Conservation (phyloP, 2,329 filamentous ascomycete species). For the Ceratocystis cubensis region DNA sequence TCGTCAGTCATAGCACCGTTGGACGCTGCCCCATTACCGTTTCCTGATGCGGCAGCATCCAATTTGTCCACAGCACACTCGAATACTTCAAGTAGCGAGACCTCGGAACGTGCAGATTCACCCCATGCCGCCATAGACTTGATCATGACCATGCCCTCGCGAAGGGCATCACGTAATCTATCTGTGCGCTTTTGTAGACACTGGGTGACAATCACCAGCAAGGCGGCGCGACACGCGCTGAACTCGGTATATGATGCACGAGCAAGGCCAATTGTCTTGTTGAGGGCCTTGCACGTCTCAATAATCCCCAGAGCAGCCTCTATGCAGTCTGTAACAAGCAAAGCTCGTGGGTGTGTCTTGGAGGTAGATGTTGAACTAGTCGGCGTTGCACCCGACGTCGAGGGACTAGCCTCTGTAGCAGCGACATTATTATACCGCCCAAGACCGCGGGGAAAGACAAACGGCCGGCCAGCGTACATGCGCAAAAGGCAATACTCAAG, state of each 20-base stretch:
- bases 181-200: slow-evolving; percentile 31
- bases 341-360: slow-evolving; percentile 25
- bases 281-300: slow-evolving; percentile 38
- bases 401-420: slow-evolving; percentile 11
- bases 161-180: slow-evolving; percentile 33
- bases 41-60: slow-evolving; percentile 30
- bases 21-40: slow-evolving; percentile 24
- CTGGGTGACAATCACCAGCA: slow-evolving; percentile 36
- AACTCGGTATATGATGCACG: slow-evolving; percentile 45
- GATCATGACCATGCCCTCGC: slow-evolving; percentile 39
- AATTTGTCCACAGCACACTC: slow-evolving; percentile 37
- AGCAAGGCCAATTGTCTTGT: slow-evolving; percentile 40
- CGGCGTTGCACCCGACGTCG: slow-evolving; percentile 16
- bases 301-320: slow-evolving; percentile 40
- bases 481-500: slow-evolving; percentile 41
- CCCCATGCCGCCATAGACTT: slow-evolving; percentile 42
- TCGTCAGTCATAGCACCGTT: slow-evolving; percentile 24
- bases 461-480: slow-evolving; percentile 42
- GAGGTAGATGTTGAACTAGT: slow-evolving; percentile 25
- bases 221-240: slow-evolving; percentile 41
- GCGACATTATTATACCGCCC: slow-evolving; percentile 11
- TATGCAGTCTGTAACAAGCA: slow-evolving; percentile 40
- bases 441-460: slow-evolving; percentile 32
- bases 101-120: slow-evolving; percentile 40
- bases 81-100: slow-evolving; percentile 41